Evolutionary conservation across 192 early-diverging fungal genomes (phyloP).

Genomic region (Coemansia sp.): DNA sequence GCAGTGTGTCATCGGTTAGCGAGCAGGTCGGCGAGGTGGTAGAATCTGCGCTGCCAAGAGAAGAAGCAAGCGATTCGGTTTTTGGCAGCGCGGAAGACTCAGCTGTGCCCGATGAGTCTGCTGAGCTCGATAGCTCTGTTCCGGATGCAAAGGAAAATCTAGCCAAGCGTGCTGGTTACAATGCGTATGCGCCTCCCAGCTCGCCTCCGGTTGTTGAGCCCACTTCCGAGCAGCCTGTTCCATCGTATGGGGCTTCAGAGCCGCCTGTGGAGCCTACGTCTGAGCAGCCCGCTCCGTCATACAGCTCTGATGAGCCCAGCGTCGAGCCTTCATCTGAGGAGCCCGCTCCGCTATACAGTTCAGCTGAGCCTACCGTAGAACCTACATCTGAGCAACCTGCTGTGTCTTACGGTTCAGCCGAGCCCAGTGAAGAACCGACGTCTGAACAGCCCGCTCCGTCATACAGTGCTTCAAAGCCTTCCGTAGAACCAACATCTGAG

Average conservation of each 20-base stretch:
- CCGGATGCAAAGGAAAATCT: background rate
- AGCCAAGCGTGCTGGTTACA: background rate
- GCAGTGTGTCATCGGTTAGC: background rate
- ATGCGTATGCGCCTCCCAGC: background rate
- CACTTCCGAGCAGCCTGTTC: background rate
- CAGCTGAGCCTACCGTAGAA: background rate
- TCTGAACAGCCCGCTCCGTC: background rate
- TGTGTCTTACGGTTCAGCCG: background rate
- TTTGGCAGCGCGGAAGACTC: background rate
- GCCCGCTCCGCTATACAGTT: background rate
- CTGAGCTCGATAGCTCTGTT: no score
- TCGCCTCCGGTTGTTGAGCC: background rate
- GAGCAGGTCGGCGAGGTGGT: background rate
- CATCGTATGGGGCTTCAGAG: background rate
- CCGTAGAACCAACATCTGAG: background rate
- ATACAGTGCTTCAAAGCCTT: background rate
- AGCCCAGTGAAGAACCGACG: background rate
- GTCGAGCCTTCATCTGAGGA: background rate
- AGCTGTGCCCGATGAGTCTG: background rate
- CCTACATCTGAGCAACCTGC: background rate
- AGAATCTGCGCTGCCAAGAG: background rate
- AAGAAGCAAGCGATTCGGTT: background rate
- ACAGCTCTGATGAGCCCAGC: background rate
- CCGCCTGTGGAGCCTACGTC: background rate
- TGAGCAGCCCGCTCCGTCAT: background rate